A percentile compares a stretch with the other conserved stretches of the same genome.
Evolutionary conservation across 768 basidiomycete genomes (phyloP).

Genomic region (Multifurca ochricompacta): DNA sequence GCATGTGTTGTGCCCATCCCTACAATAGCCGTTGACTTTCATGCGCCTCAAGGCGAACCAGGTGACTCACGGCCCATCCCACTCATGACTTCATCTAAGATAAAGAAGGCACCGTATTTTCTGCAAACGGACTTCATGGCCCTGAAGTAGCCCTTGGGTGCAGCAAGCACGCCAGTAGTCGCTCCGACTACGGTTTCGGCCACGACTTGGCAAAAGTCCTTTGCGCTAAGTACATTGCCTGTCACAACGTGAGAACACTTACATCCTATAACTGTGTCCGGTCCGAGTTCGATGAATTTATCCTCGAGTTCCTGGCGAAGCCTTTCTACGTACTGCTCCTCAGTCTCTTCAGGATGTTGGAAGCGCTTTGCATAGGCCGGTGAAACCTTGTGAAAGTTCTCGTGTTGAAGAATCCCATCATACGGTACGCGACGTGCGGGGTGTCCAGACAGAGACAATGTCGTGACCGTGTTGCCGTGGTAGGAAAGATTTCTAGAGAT

Average conservation of each 20-base stretch:
- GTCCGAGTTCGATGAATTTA: slow-evolving; percentile 76
- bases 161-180: slow-evolving; percentile 64
- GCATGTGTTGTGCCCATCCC: slow-evolving; percentile 84
- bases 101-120: slow-evolving; percentile 65
- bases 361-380: slow-evolving; percentile 85
- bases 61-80: slow-evolving; percentile 74
- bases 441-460: slow-evolving; percentile 61
- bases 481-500: slow-evolving; percentile 74
- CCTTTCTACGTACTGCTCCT: slow-evolving; percentile 72
- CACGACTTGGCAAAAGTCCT: slow-evolving; percentile 43
- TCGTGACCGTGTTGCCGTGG: slow-evolving; percentile 77
- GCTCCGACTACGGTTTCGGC: slow-evolving; percentile 88
- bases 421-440: slow-evolving; percentile 63
- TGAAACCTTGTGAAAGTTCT: slow-evolving; percentile 77
- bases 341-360: slow-evolving; percentile 57
- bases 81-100: slow-evolving; percentile 89
- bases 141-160: slow-evolving; percentile 80
- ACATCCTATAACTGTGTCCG: slow-evolving; percentile 80
- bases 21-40: slow-evolving; percentile 25
- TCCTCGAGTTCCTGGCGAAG: slow-evolving; percentile 75
- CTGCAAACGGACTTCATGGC: slow-evolving; percentile 80
- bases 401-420: slow-evolving; percentile 50
- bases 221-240: background rate
- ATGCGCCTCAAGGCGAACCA: background rate
- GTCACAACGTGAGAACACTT: slow-evolving; percentile 27